These are phyloP conservation scores for Aspergillus quadrilineatus DNA, from an alignment of 2,329 filamentous ascomycete genomes.

Conservation along the genomic window DNA sequence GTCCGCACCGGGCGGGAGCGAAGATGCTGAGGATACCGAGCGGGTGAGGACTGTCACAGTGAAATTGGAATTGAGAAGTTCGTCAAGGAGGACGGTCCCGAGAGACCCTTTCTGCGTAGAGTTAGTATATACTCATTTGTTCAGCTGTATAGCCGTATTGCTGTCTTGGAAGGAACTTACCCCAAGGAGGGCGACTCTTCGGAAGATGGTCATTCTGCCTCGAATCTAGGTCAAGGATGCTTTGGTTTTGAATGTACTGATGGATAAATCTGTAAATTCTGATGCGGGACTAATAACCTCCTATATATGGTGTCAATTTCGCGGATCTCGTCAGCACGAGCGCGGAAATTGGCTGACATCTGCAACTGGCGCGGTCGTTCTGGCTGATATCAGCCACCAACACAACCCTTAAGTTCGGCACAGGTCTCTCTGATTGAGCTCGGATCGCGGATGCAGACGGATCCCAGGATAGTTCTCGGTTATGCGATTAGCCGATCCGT, in stretches of 20 bases:
- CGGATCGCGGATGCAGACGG: no score
- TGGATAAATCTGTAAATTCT: no score
- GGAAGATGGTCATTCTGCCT: not conserved
- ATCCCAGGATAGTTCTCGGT: no score
- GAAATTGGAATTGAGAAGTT: not conserved
- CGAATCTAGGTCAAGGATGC: not conserved
- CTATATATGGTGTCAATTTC: no score
- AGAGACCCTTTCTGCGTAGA: slow-evolving; percentile 5
- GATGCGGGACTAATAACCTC: no score
- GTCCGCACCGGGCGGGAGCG: not conserved
- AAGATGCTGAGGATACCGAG: not conserved
- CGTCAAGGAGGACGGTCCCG: slow-evolving; percentile 2
- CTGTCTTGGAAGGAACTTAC: not conserved
- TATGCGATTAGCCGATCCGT: no score
- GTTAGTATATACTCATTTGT: not conserved
- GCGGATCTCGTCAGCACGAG: not conserved
- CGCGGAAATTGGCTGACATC: not conserved
- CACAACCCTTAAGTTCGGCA: no score
- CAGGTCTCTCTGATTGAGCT: no score
- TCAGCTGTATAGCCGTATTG: not conserved
- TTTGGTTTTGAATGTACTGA: not conserved
- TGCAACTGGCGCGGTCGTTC: not conserved
- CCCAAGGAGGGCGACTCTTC: slow-evolving; percentile 6
- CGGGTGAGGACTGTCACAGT: slow-evolving; percentile 4
- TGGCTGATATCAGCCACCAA: not conserved